A percentile compares a stretch with the other conserved stretches of the same genome.
Evolutionary conservation across 805 yeast genomes (phyloP).

Genomic region (Candida nitratophila): DNA sequence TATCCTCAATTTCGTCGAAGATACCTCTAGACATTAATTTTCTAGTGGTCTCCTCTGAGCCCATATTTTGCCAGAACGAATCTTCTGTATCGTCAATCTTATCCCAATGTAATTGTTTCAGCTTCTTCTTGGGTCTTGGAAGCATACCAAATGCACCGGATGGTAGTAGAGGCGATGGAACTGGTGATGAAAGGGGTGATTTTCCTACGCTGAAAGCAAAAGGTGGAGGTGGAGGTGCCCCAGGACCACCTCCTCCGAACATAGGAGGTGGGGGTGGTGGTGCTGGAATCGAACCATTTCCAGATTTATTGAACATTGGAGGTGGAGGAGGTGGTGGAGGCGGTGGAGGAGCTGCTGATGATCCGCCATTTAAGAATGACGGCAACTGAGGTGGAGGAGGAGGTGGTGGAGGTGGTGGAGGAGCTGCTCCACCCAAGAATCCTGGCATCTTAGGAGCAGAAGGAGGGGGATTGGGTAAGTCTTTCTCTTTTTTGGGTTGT

Average conservation of each 20-base stretch:
- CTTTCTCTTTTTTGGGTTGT: neutral
- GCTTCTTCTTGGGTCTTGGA: constrained; percentile 66
- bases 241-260: constrained; percentile 20
- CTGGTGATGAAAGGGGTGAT: constrained; percentile 6
- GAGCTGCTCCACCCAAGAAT: constrained; percentile 8
- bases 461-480: neutral
- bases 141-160: constrained; percentile 37
- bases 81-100: constrained; percentile 76
- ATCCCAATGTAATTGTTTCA: constrained; percentile 97
- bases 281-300: constrained; percentile 16
- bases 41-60: constrained; percentile 52
- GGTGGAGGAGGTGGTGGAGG: constrained; percentile 25
- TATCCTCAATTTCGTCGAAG: constrained; percentile 73
- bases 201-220: constrained; percentile 1
- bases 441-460: neutral
- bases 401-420: constrained; percentile 27
- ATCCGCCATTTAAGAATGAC: constrained; percentile 7
- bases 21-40: constrained; percentile 71
- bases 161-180: constrained; percentile 17
- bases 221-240: constrained; percentile 24
- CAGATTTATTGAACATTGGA: constrained; percentile 5
- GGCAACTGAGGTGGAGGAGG: constrained; percentile 26
- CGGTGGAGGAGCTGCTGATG: constrained; percentile 2
- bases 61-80: constrained; percentile 77
- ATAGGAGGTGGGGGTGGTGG: constrained; percentile 25